These are phyloP conservation scores for Apiospora malaysiana DNA, from an alignment of 2,329 filamentous ascomycete species.

Conservation along the genomic window DNA sequence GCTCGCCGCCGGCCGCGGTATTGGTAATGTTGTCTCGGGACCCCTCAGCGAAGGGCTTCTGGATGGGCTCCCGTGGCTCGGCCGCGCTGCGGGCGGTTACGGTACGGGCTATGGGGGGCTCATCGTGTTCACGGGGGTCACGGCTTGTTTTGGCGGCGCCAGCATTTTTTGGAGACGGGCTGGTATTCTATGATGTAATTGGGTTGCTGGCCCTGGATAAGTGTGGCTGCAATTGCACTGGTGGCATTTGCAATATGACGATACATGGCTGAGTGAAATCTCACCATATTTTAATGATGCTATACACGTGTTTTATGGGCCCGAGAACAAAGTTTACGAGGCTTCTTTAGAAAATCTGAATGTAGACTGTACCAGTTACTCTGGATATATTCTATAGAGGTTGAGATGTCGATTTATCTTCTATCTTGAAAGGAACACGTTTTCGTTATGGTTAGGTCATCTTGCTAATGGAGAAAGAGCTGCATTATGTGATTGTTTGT, in stretches of 20 bases:
- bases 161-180: constrained; percentile 49
- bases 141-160: constrained; percentile 53
- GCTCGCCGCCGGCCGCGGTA: constrained; percentile 62
- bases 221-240: no score
- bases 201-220: no score
- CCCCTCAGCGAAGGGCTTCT: constrained; percentile 62
- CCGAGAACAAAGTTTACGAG: not conserved
- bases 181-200: constrained; percentile 31
- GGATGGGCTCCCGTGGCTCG: constrained; percentile 50
- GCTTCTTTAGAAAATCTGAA: no score
- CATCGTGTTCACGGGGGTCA: constrained; percentile 63
- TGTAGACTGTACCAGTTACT: no score
- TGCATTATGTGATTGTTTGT: no score
- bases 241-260: not conserved
- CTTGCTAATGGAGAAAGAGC: no score
- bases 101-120: constrained; percentile 57
- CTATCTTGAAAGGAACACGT: no score
- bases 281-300: not conserved
- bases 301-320: not conserved
- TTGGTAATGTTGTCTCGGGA: constrained; percentile 65
- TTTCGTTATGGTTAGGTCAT: no score
- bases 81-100: constrained; percentile 48
- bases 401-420: no score
- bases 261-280: not conserved
- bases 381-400: no score